These are phyloP conservation scores for Suhomyces panamericanus DNA, from an alignment of 1,139 yeast species.

Conservation along the genomic window DNA sequence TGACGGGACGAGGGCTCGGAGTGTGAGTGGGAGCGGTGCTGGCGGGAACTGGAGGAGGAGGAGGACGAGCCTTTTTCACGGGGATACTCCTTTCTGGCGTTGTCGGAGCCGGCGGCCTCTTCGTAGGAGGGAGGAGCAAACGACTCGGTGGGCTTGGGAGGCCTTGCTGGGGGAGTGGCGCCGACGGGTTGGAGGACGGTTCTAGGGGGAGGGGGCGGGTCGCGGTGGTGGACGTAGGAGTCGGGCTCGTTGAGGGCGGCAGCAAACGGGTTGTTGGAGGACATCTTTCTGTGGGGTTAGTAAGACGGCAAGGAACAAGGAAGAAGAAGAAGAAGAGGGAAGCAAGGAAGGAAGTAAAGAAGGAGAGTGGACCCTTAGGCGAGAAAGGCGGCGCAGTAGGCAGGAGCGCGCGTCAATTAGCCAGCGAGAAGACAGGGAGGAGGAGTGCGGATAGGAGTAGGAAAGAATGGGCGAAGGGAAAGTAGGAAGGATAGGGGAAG, in stretches of 20 bases:
- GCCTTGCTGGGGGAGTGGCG: constrained; percentile 35
- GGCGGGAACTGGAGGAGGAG: constrained; percentile 21
- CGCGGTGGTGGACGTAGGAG: constrained; percentile 37
- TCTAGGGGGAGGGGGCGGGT: constrained; percentile 35
- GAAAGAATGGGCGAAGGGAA: no score
- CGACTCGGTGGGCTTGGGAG: constrained; percentile 28
- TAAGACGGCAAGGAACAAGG: constrained; percentile 14
- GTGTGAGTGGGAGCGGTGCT: constrained; percentile 18
- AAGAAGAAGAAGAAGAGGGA: no score
- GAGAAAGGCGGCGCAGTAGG: neutral
- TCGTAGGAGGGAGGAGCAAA: constrained; percentile 64
- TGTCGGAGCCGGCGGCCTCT: constrained; percentile 60
- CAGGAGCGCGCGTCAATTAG: neutral
- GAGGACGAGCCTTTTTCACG: constrained; percentile 43
- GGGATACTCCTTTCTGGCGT: constrained; percentile 46
- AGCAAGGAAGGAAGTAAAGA: no score
- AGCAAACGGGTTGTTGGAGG: constrained; percentile 60
- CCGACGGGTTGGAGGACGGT: constrained; percentile 13
- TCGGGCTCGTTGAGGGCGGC: constrained; percentile 43
- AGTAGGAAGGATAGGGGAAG: no score
- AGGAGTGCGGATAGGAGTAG: no score
- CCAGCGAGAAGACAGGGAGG: no score
- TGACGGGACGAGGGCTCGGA: constrained; percentile 16
- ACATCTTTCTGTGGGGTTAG: constrained; percentile 42
- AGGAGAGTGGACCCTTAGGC: neutral